Base-by-base conservation (phyloP, 257 asterid species). In the Jasminum sambac region DNA sequence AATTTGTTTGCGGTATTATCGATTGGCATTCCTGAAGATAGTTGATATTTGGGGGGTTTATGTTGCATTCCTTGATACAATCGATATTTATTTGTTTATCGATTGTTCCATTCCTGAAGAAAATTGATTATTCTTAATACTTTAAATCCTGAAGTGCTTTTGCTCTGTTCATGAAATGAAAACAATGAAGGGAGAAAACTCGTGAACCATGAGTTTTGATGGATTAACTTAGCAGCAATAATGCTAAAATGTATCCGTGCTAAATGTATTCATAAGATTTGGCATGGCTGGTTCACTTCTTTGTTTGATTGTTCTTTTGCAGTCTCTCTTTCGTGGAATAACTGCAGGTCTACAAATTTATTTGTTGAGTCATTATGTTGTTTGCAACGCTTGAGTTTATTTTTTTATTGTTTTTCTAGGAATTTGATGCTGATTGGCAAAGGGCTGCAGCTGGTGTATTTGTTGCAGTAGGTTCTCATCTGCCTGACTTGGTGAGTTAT, bases 391-490 rank as follows among this genome's bases (percentile, higher is more conserved):
- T 40, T 34, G 34, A 43, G 23, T 68, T 44, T 25, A 55, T 63
- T 66, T 57, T 60, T 25, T 30, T 4, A 1, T 30, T 30, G 2
- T 4, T 4, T 30, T 24, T 81, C 67, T 72, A 94, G 99, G 99
- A 91, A 82, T 83, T 91, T 58, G 84, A 88, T 67, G 90, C 96
- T 69, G 98, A 88, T 66, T 95, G 99, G 99, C 99, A 89, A 84
- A 91, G 91, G 84, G 96, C 99, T 83, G 99, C 98, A 16, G 89
- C 91, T n/a, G 81, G 92, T 71, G 93, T 95, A 62, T 96, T 95
- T 68, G 98, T 95, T 74, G 93, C 99, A 6, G 78, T 95, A 67
- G 98, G 98, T 82, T 88, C 84, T 65, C 99, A 95, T 79, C 76
- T 91, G 68, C 99, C 98, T 70, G 98, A 91, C 74, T 89, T 94